Evolutionary conservation across 768 basidiomycete species (phyloP), one percentile per base, ranked within the genome.

Genomic region (Calocera viscosa): DNA sequence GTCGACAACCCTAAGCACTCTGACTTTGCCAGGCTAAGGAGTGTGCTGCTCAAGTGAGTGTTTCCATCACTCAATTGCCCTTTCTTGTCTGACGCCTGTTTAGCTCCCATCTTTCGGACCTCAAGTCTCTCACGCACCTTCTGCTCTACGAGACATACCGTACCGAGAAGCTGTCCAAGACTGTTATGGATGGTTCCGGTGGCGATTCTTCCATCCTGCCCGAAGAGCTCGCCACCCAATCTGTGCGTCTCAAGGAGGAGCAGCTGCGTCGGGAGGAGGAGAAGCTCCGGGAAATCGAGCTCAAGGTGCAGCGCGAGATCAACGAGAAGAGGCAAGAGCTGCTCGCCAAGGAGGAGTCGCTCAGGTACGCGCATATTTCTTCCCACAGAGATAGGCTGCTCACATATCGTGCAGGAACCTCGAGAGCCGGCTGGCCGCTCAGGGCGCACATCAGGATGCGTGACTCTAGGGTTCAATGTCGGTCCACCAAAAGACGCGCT

Each of bases 1-100:
- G 94, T 98, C 69, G 96, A 99, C 81, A 97, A 98, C 77, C 93
- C 94, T n/a, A 90, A 92, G 76, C 96, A 99, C 80, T 96, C 91
- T n/a, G 96, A 99, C 80, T 98, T 98, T 76, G 90, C 89, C 77
- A 82, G 93, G 67, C 84, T 99, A 68, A 82, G 95, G 71, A 89
- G 90, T 69, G 95, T 94, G 43, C 81, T 99, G 66, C 82, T 99
- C 72, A 90, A 89, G 92, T 94, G 75, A 72, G 81, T 77, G 10
- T 17, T 26, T 19, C 63, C 24, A 2, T 32, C 22, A 33, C 1
- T 28, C 14, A 5, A 10, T 16, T 26, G 8, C 22, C 2, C 53
- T 24, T 64, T 22, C 66, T 35, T 63, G 67, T 34, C 64, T 66
- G 40, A 72, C 64, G 30, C 32, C 47, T 63, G n/a, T 66, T 17